These are phyloP conservation scores for Thelonectria olida DNA, from an alignment of 2,329 filamentous ascomycete genomes.

Conservation along the genomic window DNA sequence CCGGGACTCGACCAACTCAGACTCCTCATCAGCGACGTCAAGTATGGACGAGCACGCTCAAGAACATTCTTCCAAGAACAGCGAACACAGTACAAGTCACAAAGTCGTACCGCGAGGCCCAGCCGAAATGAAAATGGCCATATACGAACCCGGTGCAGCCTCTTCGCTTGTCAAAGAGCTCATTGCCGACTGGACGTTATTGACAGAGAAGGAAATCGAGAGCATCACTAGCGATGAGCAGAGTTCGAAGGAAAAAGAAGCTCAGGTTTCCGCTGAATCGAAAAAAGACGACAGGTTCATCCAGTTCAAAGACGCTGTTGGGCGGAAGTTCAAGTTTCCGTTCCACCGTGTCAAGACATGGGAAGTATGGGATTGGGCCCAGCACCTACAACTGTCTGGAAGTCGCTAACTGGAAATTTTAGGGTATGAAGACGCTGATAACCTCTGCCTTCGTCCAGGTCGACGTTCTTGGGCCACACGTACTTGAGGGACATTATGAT, in stretches of 20 bases:
- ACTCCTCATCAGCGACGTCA: background rate
- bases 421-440: conserved; percentile 88
- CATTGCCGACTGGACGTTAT: conserved; percentile 1
- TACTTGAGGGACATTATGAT: conserved; percentile 80
- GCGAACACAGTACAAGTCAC: background rate
- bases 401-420: background rate
- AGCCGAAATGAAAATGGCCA: background rate
- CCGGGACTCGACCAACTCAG: background rate
- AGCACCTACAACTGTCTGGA: background rate
- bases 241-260: background rate
- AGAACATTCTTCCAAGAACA: background rate
- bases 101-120: background rate
- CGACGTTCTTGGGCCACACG: conserved; percentile 77
- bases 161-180: background rate
- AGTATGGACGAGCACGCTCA: background rate
- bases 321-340: conserved; percentile 89
- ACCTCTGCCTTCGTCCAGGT: conserved; percentile 82
- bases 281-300: background rate
- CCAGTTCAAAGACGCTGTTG: conserved; percentile 84
- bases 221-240: background rate
- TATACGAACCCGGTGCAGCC: background rate
- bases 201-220: conserved; percentile 1
- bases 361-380: conserved; percentile 68
- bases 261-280: background rate
- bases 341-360: conserved; percentile 84